Evolutionary conservation across 2,329 filamentous ascomycete species (phyloP), one percentile per base, ranked within the genome.

Genomic region (Venturia aucupariae): DNA sequence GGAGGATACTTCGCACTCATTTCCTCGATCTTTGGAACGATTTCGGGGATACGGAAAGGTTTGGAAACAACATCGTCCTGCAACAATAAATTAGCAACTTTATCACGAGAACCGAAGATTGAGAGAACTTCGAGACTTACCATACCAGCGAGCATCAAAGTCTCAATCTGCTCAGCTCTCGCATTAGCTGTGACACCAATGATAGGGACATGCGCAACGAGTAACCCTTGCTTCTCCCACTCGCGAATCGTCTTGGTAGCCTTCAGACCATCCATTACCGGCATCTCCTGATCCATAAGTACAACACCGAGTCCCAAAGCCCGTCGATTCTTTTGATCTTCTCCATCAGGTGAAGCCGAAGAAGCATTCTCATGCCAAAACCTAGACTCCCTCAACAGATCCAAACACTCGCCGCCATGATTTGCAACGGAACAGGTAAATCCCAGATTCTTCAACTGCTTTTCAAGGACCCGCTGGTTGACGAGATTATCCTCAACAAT

Each of bases 1-100:
- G 51, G 15, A 6, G 27, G 24, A 22, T 57, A 48, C n/a, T n/a
- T 42, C 39, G 35, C 55, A 42, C 35, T 42, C 62, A 81, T 67
- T 66, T 81, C 78, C 65, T 81, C 78, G 61, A 82, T 81, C 70
- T 81, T 81, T 1, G 79, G 79, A 22, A 81, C 72, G 32, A 82
- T 69, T 51, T 81, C 79, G 3, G 75, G 74, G 39, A 81, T 81
- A n/a, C 79, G 72, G 67, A 82, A 82, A 0, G 80, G 80, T 67
- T 82, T 81, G 35, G 72, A 75, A 3, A 82, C 79, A 3, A 82
- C 79, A 68, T 81, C 79, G 66, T 82, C 79, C 77, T 78, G 62
- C 65, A 62, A 8, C 10, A 57, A 27, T 22, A 19, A 17, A 46
- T 46, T 32, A 60, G 42, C 42, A 61, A 61, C 5, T 24, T 38